These are phyloP conservation scores for Nitzschia palea DNA, from an alignment of 108 stramenopile genomes.

Conservation along the genomic window DNA sequence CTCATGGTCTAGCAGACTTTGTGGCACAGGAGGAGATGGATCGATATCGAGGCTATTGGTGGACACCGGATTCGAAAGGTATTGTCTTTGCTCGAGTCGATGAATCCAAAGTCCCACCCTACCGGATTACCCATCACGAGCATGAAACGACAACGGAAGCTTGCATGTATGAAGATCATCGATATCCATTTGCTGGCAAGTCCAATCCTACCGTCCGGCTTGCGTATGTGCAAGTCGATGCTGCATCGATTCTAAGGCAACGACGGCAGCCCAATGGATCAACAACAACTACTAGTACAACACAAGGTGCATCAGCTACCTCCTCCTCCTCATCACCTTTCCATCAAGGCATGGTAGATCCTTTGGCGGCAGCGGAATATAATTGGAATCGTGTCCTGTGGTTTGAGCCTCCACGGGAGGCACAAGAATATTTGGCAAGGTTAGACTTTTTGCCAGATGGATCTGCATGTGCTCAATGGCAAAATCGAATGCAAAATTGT, in stretches of 20 bases:
- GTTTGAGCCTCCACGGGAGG: conserved; percentile 57
- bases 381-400: conserved; percentile 46
- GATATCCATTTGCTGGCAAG: conserved; percentile 94
- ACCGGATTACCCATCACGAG: conserved; percentile 81
- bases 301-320: background rate
- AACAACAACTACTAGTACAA: background rate
- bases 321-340: too few species aligned
- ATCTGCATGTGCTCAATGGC: conserved; percentile 80
- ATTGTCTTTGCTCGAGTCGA: conserved; percentile 81
- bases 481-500: conserved; percentile 80
- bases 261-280: background rate
- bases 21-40: conserved; percentile 96
- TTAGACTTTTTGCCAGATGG: conserved; percentile 85
- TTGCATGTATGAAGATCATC: conserved; percentile 79
- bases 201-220: conserved; percentile 76
- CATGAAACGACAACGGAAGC: conserved; percentile 32
- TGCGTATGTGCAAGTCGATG: conserved; percentile 55
- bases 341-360: conserved; percentile 4
- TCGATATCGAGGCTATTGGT: conserved; percentile 93
- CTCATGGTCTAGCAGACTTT: conserved; percentile 92
- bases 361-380: conserved; percentile 26
- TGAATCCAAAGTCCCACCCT: conserved; percentile 82
- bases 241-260: conserved; percentile 16
- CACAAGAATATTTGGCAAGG: conserved; percentile 82
- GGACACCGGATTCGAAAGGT: conserved; percentile 63